Evolutionary conservation across 768 basidiomycete genomes (phyloP).

Genomic region (Chalciporus sphaerocephalus): DNA sequence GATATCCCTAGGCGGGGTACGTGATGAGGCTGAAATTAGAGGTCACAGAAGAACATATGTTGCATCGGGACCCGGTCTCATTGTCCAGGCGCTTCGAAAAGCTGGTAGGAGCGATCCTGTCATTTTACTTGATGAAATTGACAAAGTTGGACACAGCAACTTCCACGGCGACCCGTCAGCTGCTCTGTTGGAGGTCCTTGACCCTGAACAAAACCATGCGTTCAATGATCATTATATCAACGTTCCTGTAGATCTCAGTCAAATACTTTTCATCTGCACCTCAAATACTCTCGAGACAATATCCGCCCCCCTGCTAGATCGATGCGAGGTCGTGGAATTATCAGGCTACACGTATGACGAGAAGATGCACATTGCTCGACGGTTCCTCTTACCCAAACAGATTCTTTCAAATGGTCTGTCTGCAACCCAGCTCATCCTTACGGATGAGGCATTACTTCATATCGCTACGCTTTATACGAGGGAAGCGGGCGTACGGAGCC

Average conservation of each 20-base stretch:
- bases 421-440: slow-evolving; percentile 55
- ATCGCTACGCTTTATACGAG: slow-evolving; percentile 80
- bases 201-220: slow-evolving; percentile 87
- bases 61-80: slow-evolving; percentile 79
- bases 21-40: slow-evolving; percentile 83
- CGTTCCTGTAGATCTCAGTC: slow-evolving; percentile 81
- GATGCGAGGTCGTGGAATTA: slow-evolving; percentile 83
- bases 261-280: slow-evolving; percentile 89
- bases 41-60: slow-evolving; percentile 85
- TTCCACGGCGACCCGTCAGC: slow-evolving; percentile 92
- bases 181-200: slow-evolving; percentile 85
- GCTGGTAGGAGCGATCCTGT: slow-evolving; percentile 79
- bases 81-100: slow-evolving; percentile 83
- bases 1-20: slow-evolving; percentile 86
- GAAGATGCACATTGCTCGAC: slow-evolving; percentile 83
- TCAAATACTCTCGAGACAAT: slow-evolving; percentile 90
- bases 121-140: slow-evolving; percentile 85
- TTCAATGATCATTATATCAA: slow-evolving; percentile 93
- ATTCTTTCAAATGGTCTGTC: slow-evolving; percentile 71
- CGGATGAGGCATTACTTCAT: slow-evolving; percentile 64
- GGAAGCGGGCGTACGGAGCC: slow-evolving; percentile 88
- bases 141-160: slow-evolving; percentile 83
- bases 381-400: slow-evolving; percentile 89
- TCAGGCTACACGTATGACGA: slow-evolving; percentile 87
- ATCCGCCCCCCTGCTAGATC: slow-evolving; percentile 79